Evolutionary conservation across 441 rosid species (phyloP).

Genomic region (Rhodomyrtus psidioides): DNA sequence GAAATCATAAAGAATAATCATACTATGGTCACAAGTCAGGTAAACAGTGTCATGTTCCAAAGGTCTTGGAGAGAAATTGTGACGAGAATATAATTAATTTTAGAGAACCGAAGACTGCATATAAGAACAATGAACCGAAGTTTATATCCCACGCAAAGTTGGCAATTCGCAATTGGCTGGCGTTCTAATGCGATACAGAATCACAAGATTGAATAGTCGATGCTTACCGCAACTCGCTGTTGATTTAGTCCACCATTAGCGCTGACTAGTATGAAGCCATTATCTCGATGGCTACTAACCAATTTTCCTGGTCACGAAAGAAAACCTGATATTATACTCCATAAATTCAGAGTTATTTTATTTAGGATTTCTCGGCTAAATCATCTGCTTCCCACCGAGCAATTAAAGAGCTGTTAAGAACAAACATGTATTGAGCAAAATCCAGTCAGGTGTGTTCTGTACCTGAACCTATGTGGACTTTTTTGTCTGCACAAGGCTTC

Average conservation of each 20-base stretch:
- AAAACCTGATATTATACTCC: neutral
- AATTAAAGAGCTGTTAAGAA: neutral
- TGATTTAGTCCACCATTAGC: constrained; percentile 97
- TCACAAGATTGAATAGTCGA: neutral
- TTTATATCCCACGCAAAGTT: neutral
- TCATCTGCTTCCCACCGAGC: neutral
- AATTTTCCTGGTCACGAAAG: constrained; percentile 29
- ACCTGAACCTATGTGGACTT: constrained; percentile 23
- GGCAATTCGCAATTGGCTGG: neutral
- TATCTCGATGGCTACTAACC: constrained; percentile 14
- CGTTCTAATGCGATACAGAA: neutral
- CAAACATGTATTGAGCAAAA: neutral
- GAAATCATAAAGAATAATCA: neutral
- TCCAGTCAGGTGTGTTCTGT: neutral
- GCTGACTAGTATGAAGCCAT: constrained; percentile 75
- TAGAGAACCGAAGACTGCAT: neutral
- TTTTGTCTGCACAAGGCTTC: constrained; percentile 78
- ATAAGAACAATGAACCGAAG: neutral
- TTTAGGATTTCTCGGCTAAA: neutral
- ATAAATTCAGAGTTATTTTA: neutral
- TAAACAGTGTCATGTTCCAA: neutral
- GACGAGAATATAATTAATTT: neutral
- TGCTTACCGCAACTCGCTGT: constrained; percentile 89
- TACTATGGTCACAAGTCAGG: neutral
- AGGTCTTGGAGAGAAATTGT: neutral